Percentiles rank a stretch among this genome's conserved stretches.
Evolutionary conservation across 495 filamentous ascomycete genomes (phyloP).

Genomic region (Podospora pseudocomata): DNA sequence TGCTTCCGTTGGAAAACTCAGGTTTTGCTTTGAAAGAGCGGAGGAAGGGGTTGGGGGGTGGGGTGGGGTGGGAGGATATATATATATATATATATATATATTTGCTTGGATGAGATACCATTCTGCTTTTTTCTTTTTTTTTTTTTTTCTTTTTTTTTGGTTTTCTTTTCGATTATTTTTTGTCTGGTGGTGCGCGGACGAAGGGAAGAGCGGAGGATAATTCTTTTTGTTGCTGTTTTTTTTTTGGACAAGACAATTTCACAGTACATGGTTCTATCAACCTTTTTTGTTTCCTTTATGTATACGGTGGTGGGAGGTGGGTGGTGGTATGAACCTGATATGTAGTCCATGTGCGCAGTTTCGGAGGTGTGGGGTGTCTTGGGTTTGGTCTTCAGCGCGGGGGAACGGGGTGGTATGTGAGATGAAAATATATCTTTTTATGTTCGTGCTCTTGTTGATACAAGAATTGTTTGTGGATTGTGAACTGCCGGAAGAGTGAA

Average conservation of each 20-base stretch:
- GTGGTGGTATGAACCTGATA: not conserved
- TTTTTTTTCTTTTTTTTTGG: not conserved
- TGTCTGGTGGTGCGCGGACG: not conserved
- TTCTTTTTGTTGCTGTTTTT: not conserved
- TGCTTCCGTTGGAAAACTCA: not conserved
- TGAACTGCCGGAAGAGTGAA: too few relatives aligned
- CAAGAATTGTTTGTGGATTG: too few relatives aligned
- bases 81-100: not conserved
- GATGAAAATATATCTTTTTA: not conserved
- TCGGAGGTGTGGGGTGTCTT: too few relatives aligned
- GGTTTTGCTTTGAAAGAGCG: not conserved
- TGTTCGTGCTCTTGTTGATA: not conserved
- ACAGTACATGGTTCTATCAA: not conserved
- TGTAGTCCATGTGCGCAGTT: not conserved
- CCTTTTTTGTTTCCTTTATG: not conserved
- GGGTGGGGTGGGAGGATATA: not conserved
- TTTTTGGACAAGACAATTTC: not conserved
- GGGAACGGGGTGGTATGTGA: not conserved
- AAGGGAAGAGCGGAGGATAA: not conserved
- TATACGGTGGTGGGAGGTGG: not conserved
- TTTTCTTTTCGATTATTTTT: constrained; percentile 4
- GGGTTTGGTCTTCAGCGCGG: too few relatives aligned
- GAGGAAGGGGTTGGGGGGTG: too few relatives aligned
- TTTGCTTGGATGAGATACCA: constrained; percentile 28
- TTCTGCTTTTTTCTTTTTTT: constrained; percentile 21